Conservation (phyloP, 2,329 filamentous ascomycete genomes). For the Ophiocordyceps robertsii region DNA sequence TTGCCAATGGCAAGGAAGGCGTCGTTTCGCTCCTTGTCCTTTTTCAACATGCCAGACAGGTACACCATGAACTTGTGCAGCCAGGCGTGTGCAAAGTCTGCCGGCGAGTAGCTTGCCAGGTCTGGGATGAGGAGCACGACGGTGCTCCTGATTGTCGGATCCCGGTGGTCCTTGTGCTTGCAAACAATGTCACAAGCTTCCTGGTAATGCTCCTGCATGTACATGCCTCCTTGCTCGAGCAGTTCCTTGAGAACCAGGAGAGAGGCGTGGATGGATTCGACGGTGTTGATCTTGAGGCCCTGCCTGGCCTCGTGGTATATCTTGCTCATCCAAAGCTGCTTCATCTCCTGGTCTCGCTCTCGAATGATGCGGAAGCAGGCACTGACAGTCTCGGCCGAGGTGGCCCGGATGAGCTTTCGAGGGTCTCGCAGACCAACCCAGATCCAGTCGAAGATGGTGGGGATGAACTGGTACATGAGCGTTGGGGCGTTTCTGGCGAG, state of each 20-base stretch:
- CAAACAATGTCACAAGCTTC: slow-evolving; percentile 89
- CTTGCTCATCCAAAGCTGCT: slow-evolving; percentile 76
- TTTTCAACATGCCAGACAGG: slow-evolving; percentile 83
- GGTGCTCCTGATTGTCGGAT: slow-evolving; percentile 75
- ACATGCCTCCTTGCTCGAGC: slow-evolving; percentile 92
- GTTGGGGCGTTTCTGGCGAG: slow-evolving; percentile 87
- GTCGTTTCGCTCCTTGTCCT: slow-evolving; percentile 85
- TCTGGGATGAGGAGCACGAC: slow-evolving; percentile 87
- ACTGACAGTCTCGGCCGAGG: slow-evolving; percentile 83
- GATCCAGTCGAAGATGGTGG: slow-evolving; percentile 89
- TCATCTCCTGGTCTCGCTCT: slow-evolving; percentile 79
- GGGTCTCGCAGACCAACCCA: slow-evolving; percentile 88
- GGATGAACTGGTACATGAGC: slow-evolving; percentile 87
- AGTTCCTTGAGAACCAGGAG: slow-evolving; percentile 86
- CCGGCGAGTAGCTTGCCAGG: slow-evolving; percentile 80
- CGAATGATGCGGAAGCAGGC: slow-evolving; percentile 94
- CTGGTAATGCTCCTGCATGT: slow-evolving; percentile 91
- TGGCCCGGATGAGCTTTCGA: slow-evolving; percentile 82
- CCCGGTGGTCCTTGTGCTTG: slow-evolving; percentile 84
- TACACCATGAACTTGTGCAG: slow-evolving; percentile 97
- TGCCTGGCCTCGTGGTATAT: slow-evolving; percentile 77
- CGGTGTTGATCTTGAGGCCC: slow-evolving; percentile 65
- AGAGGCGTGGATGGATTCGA: slow-evolving; percentile 89
- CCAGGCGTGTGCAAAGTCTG: slow-evolving; percentile 77
- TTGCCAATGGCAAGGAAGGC: slow-evolving; percentile 94